Evolutionary conservation across 2,329 filamentous ascomycete genomes (phyloP).

Genomic region (Monosporascus sp.): DNA sequence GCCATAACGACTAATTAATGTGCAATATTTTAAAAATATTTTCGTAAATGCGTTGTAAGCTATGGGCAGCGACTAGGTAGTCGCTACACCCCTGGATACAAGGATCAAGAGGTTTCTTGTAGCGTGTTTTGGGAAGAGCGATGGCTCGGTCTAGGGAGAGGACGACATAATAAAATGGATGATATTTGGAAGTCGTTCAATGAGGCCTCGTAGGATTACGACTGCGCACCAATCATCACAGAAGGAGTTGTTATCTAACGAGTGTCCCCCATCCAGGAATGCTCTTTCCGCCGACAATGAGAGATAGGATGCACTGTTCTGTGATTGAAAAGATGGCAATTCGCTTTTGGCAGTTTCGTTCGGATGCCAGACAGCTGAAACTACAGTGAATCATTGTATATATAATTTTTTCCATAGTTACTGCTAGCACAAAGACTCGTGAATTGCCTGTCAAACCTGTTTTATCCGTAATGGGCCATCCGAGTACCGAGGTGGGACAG

Average conservation of each 20-base stretch:
- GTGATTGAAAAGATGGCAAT: too few relatives aligned
- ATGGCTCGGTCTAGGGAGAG: too few relatives aligned
- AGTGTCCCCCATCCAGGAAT: not conserved
- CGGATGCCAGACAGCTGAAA: too few relatives aligned
- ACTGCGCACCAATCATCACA: not conserved
- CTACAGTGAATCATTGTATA: too few relatives aligned
- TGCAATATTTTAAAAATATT: not conserved
- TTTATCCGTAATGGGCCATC: not conserved
- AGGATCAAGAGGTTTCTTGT: too few relatives aligned
- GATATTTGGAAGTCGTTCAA: not conserved
- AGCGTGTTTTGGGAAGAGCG: too few relatives aligned
- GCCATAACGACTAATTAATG: constrained; percentile 8
- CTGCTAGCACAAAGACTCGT: too few relatives aligned
- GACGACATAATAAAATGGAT: too few relatives aligned
- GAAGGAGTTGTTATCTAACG: not conserved
- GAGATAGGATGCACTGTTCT: not conserved
- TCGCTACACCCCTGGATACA: too few relatives aligned
- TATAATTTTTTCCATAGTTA: not conserved
- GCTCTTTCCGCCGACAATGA: not conserved
- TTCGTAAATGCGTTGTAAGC: not conserved
- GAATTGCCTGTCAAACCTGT: not conserved
- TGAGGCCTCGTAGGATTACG: not conserved
- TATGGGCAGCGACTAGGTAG: too few relatives aligned
- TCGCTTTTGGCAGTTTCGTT: too few relatives aligned
- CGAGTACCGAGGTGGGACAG: not conserved